phyloP scores from a whole-genome alignment of 306 rosid genomes.

The Mimosa pudica region DNA sequence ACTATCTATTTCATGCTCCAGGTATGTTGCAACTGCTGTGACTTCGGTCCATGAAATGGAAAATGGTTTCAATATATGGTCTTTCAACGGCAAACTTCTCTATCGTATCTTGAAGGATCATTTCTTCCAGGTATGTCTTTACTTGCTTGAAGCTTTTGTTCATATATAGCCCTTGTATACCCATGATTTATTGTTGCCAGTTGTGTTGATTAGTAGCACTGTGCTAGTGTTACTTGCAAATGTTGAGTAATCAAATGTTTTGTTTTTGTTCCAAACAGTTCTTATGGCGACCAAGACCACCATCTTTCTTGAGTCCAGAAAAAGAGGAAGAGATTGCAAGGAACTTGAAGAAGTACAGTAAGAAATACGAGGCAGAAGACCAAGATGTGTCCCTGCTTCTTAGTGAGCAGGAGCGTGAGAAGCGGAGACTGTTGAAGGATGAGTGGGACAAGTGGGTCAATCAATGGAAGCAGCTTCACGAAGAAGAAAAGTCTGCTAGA shows the following conservation, averaged over 20 bases:
- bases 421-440: constrained; percentile 70
- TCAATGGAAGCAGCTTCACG: constrained; percentile 75
- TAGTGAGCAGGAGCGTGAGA: constrained; percentile 91
- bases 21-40: constrained; percentile 89
- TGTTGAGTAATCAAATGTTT: neutral
- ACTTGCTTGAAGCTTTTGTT: neutral
- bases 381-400: constrained; percentile 75
- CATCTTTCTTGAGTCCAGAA: constrained; percentile 69
- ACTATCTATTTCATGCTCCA: constrained; percentile 28
- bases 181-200: neutral
- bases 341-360: constrained; percentile 90
- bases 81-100: constrained; percentile 85
- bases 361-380: constrained; percentile 90
- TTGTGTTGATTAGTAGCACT: neutral
- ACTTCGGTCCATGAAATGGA: constrained; percentile 98
- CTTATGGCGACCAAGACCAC: constrained; percentile 92
- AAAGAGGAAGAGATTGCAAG: constrained; percentile 89
- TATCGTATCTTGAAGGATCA: constrained; percentile 80
- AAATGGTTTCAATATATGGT: constrained; percentile 92
- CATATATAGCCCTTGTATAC: neutral
- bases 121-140: constrained; percentile 67
- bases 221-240: neutral
- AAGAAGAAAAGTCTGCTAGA: constrained; percentile 50
- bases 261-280: constrained; percentile 44
- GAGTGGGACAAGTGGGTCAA: constrained; percentile 85